These are phyloP conservation scores for Ceratocystiopsis sp. DNA, from an alignment of 2,329 filamentous ascomycete species.

Conservation along the genomic window DNA sequence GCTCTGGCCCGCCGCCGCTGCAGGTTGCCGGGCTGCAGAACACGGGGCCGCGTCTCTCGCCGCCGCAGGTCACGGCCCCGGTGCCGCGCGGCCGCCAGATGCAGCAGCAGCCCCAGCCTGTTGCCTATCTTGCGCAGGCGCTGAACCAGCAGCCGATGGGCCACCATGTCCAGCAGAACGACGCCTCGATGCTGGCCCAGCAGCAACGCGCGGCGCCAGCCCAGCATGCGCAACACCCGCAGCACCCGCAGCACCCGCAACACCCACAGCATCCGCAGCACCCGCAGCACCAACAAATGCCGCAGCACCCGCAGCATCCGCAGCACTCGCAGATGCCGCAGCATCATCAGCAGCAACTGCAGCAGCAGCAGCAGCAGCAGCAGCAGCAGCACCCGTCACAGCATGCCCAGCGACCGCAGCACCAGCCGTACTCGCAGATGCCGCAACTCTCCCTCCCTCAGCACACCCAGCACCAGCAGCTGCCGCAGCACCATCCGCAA, in stretches of 20 bases:
- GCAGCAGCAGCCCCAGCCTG: slow-evolving; percentile 18
- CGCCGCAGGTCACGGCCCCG: slow-evolving; percentile 31
- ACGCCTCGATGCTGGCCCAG: slow-evolving; percentile 15
- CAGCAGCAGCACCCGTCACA: slow-evolving; percentile 10
- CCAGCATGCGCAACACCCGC: slow-evolving; percentile 8
- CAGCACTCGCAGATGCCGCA: slow-evolving; percentile 2
- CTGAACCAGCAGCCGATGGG: slow-evolving; percentile 17
- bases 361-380: slow-evolving; percentile 8
- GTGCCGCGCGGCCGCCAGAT: slow-evolving; percentile 29
- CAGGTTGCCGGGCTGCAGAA: slow-evolving; percentile 29
- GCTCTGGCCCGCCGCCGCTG: slow-evolving; percentile 27
- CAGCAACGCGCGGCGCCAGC: slow-evolving; percentile 12
- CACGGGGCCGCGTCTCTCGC: slow-evolving; percentile 23
- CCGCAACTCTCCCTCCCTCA: slow-evolving; percentile 2
- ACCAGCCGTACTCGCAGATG: slow-evolving; percentile 9
- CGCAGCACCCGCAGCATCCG: slow-evolving; percentile 2
- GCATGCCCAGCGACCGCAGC: slow-evolving; percentile 10
- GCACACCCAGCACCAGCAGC: slow-evolving; percentile 6
- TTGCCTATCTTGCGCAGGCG: slow-evolving; percentile 19
- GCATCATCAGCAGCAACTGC: slow-evolving; percentile 3
- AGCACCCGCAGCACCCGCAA: slow-evolving; percentile 12
- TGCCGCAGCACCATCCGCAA: slow-evolving; percentile 3
- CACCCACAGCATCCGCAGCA: slow-evolving; percentile 9
- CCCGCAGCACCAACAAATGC: slow-evolving; percentile 4
- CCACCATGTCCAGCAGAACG: slow-evolving; percentile 15